Evolutionary conservation across 2,329 filamentous ascomycete species (phyloP), one percentile per base, ranked within the genome.

Genomic region (Xylariales sp.): DNA sequence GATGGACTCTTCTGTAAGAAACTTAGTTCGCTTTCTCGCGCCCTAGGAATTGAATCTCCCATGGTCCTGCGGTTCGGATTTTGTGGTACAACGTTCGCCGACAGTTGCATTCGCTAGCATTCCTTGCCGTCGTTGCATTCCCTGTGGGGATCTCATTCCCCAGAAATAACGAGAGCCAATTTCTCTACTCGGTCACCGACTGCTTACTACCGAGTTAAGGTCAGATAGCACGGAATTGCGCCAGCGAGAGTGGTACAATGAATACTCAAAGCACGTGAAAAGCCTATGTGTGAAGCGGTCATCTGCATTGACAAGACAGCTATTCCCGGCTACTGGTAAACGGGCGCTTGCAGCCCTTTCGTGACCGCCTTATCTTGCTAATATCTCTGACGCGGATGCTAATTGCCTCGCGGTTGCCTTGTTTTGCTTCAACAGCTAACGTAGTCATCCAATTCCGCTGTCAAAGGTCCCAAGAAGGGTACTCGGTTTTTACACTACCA

Each of bases 101-200:
- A 64, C 65, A 54, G 72, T 76, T 73, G 71, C 74, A 75, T 73
- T 70, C 69, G 72, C 73, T 75, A 73, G 69, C 74, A 74, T 71
- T 65, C 67, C 69, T 70, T 70, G 73, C 73, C 74, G 73, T 64
- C 53, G 75, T 76, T 72, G 68, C 73, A 76, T 75, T 63, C 45
- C 48, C 65, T 66, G 68, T 66, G 67, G 69, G 61, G 49, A 23
- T 59, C 55, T 62, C 46, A 60, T 62, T 62, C 55, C 57, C 32
- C 41, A 46, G 54, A 62, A 16, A 32, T 53, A 41, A 60, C 48
- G 34, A 46, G 28, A 55, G 34, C 62, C 48, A 55, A 50, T 48
- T 48, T 36, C 65, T 64, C 57, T 59, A 39, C 61, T 58, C 49
- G 54, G 61, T 64, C 58, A 56, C 57, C 65, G 58, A 60, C 49